Percentiles rank a stretch among this genome's conserved stretches.
These are phyloP conservation scores for Dentipellis sp. DNA, from an alignment of 768 basidiomycete genomes.

Conservation along the genomic window DNA sequence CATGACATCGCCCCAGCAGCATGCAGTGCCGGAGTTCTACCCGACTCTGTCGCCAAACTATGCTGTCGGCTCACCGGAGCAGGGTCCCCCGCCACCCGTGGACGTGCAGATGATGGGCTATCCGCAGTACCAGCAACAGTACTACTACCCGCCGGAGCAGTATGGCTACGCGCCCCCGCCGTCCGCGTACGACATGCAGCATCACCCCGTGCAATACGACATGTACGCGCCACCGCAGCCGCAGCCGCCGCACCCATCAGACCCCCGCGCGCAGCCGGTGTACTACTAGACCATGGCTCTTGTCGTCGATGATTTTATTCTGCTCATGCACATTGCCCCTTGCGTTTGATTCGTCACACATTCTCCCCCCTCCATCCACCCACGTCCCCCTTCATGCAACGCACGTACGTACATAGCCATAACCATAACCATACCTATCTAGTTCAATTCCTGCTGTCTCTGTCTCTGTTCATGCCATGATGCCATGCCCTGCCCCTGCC, in stretches of 20 bases:
- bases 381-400: not conserved
- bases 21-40: slow-evolving; percentile 16
- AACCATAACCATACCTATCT: not conserved
- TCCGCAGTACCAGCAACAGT: slow-evolving; percentile 49
- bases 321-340: not conserved
- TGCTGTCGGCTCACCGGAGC: slow-evolving; percentile 1
- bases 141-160: slow-evolving; percentile 58
- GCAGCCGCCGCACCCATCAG: slow-evolving; percentile 16
- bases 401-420: not conserved
- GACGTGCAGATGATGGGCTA: slow-evolving; percentile 42
- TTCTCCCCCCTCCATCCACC: not conserved
- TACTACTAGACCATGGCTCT: slow-evolving; percentile 44
- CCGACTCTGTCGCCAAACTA: slow-evolving; percentile 11
- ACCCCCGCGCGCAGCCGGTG: slow-evolving; percentile 39
- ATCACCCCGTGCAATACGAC: slow-evolving; percentile 57
- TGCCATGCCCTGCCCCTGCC: too few species aligned
- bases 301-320: not conserved
- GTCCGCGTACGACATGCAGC: slow-evolving; percentile 12
- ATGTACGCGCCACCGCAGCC: slow-evolving; percentile 35
- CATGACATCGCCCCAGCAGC: not conserved
- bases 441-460: too few species aligned
- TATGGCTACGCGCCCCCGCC: slow-evolving; percentile 46
- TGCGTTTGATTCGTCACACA: not conserved
- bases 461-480: too few species aligned
- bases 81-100: slow-evolving; percentile 20